Percentiles rank a stretch among this genome's conserved stretches.
These are phyloP conservation scores for Raffaelea albimanens DNA, from an alignment of 2,329 filamentous ascomycete genomes.

Conservation along the genomic window DNA sequence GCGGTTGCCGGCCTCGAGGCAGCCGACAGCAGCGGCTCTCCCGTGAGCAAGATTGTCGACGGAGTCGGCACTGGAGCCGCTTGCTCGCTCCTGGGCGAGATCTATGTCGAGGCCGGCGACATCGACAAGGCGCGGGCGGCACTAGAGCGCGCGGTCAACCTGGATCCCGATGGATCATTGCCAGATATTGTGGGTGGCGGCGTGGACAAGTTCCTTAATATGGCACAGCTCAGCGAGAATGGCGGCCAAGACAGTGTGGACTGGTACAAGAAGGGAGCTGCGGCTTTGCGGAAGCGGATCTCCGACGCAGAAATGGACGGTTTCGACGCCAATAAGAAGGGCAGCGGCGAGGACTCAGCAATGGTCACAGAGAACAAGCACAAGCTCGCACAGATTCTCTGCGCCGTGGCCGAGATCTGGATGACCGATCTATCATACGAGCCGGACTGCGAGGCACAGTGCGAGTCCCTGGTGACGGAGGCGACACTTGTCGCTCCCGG, in stretches of 20 bases:
- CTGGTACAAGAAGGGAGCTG: slow-evolving; percentile 64
- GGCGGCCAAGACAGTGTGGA: slow-evolving; percentile 55
- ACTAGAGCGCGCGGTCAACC: slow-evolving; percentile 62
- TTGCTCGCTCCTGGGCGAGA: slow-evolving; percentile 69
- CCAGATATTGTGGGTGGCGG: slow-evolving; percentile 69
- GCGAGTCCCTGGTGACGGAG: slow-evolving; percentile 83
- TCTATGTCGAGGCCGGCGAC: slow-evolving; percentile 74
- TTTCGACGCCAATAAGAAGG: slow-evolving; percentile 17
- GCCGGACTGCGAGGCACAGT: slow-evolving; percentile 77
- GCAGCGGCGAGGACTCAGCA: slow-evolving; percentile 15
- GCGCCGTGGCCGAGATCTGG: slow-evolving; percentile 90
- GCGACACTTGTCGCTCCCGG: slow-evolving; percentile 76
- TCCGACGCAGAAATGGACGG: slow-evolving; percentile 24
- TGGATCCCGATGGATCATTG: slow-evolving; percentile 66
- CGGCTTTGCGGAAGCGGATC: slow-evolving; percentile 52
- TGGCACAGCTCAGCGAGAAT: slow-evolving; percentile 77
- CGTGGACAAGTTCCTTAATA: slow-evolving; percentile 87
- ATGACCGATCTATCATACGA: slow-evolving; percentile 98
- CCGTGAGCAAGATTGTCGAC: slow-evolving; percentile 8
- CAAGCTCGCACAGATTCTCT: slow-evolving; percentile 84
- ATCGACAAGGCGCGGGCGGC: slow-evolving; percentile 62
- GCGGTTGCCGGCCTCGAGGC: slow-evolving; percentile 35
- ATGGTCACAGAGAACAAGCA: slow-evolving; percentile 53
- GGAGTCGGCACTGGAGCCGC: slow-evolving; percentile 41
- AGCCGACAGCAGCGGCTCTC: slow-evolving; percentile 14